Conservation (phyloP, 257 asterid species). For the Solanum peruvianum region DNA sequence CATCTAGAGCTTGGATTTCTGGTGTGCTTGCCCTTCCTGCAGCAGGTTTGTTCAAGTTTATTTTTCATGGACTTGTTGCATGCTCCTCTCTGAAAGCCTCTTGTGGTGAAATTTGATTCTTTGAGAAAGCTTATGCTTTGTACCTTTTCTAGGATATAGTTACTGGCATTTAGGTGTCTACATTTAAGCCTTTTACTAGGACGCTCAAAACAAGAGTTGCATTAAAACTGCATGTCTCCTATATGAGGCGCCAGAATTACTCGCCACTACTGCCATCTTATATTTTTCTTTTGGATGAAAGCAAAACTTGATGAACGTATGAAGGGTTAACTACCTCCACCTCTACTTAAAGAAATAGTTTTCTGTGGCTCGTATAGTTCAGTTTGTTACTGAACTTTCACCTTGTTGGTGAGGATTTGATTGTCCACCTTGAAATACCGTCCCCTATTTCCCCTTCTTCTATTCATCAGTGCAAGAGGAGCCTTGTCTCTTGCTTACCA, state of each 20-base stretch:
- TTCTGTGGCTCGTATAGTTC: neutral
- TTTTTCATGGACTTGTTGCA: conserved; percentile 2
- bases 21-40: conserved; percentile 74
- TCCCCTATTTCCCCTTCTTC: neutral
- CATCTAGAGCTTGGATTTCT: conserved; percentile 55
- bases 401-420: neutral
- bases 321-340: neutral
- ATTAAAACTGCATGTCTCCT: neutral
- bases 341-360: neutral
- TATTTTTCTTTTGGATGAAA: neutral
- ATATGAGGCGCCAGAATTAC: neutral
- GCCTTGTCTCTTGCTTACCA: conserved; percentile 10
- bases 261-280: neutral
- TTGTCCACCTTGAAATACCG: neutral
- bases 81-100: neutral
- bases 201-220: neutral
- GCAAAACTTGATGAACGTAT: neutral
- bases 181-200: neutral
- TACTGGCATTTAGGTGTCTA: neutral
- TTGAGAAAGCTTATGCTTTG: neutral
- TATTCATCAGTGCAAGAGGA: conserved; percentile 7
- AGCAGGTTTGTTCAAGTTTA: conserved; percentile 51
- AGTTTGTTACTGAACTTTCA: neutral
- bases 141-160: neutral
- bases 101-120: neutral